Conservation (phyloP, 2,329 filamentous ascomycete genomes). For the Alternaria alternata region DNA sequence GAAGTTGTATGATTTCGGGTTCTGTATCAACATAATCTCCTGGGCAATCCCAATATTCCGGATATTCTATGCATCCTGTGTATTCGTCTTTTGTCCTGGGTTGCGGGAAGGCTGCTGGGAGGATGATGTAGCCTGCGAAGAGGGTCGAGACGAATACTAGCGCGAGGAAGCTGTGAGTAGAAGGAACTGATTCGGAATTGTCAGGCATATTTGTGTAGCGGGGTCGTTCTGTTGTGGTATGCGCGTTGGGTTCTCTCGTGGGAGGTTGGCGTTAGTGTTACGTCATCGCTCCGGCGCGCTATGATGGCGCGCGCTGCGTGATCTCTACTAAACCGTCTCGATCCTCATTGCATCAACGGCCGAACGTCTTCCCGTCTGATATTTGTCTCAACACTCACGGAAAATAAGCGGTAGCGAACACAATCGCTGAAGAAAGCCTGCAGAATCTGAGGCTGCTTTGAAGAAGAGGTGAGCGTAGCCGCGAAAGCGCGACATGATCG, state of each 20-base stretch:
- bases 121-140: constrained; percentile 62
- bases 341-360: background rate
- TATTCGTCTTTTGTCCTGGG: constrained; percentile 39
- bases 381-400: no score
- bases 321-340: background rate
- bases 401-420: background rate
- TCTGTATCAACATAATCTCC: constrained; percentile 20
- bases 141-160: constrained; percentile 60
- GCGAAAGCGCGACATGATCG: background rate
- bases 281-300: constrained; percentile 7
- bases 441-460: background rate
- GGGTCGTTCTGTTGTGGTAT: background rate
- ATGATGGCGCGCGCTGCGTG: background rate
- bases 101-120: constrained; percentile 61
- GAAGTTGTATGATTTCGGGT: constrained; percentile 46
- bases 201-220: constrained; percentile 1
- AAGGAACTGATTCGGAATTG: constrained; percentile 53
- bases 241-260: background rate
- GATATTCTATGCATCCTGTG: constrained; percentile 11
- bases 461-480: background rate
- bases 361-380: background rate
- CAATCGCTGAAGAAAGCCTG: background rate
- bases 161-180: constrained; percentile 58
- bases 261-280: background rate
- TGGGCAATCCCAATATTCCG: constrained; percentile 16